A percentile compares a stretch with the other conserved stretches of the same genome.
Evolutionary conservation across 1,139 yeast species (phyloP).

Genomic region (Tardiomyces blankii): DNA sequence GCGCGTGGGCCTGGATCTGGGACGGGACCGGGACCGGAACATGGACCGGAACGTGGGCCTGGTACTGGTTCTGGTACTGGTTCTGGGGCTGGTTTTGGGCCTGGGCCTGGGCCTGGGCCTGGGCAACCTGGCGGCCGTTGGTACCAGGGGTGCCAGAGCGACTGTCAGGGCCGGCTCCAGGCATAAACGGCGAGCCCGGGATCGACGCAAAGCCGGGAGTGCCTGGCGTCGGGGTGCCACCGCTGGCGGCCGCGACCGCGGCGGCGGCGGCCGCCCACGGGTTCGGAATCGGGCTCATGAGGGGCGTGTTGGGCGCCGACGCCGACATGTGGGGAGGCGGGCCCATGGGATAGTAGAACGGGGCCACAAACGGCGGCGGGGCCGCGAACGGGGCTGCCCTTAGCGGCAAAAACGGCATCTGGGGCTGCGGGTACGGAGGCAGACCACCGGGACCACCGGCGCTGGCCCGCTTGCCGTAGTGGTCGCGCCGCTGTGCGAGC

Average conservation of each 20-base stretch:
- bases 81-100: no score
- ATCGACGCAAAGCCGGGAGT: background rate
- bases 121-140: no score
- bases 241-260: slow-evolving; percentile 3
- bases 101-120: no score
- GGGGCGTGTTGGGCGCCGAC: background rate
- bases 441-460: slow-evolving; percentile 42
- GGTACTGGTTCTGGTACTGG: no score
- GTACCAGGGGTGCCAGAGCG: background rate
- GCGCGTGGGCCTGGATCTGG: no score
- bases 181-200: background rate
- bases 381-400: slow-evolving; percentile 70
- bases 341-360: slow-evolving; percentile 12
- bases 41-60: no score
- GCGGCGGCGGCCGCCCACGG: slow-evolving; percentile 2
- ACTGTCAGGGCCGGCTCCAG: background rate
- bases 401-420: slow-evolving; percentile 66
- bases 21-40: no score
- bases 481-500: slow-evolving; percentile 85
- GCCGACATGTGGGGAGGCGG: background rate
- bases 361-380: slow-evolving; percentile 66
- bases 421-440: slow-evolving; percentile 26
- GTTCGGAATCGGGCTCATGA: background rate
- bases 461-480: slow-evolving; percentile 33
- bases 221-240: slow-evolving; percentile 1